phyloP scores from a whole-genome alignment of 2,329 filamentous ascomycete species.

The Aschersonia sp. region DNA sequence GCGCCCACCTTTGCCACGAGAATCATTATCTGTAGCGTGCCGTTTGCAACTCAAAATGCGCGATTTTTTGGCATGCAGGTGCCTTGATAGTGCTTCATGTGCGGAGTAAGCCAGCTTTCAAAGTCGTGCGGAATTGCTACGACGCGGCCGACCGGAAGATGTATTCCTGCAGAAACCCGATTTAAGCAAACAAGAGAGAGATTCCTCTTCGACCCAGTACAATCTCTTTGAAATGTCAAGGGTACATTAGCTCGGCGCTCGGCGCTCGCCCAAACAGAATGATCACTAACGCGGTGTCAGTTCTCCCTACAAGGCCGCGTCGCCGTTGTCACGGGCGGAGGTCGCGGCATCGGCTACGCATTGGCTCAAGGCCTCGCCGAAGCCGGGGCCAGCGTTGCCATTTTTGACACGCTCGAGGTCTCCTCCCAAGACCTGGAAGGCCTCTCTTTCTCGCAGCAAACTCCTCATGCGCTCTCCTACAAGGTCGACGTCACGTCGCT shows the following conservation, averaged over 20 bases:
- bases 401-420: constrained; percentile 42
- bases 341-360: constrained; percentile 45
- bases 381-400: constrained; percentile 22
- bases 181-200: too few relatives aligned
- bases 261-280: not conserved
- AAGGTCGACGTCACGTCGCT: constrained; percentile 33
- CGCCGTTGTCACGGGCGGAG: constrained; percentile 33
- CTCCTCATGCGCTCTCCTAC: constrained; percentile 27
- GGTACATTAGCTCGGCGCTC: not conserved
- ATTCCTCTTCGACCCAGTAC: too few relatives aligned
- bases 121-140: too few relatives aligned
- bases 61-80: too few relatives aligned
- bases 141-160: too few relatives aligned
- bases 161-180: too few relatives aligned
- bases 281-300: constrained; percentile 10
- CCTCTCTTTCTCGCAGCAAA: constrained; percentile 21
- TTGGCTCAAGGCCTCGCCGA: constrained; percentile 40
- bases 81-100: too few relatives aligned
- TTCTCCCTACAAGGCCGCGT: constrained; percentile 33
- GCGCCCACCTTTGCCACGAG: not conserved
- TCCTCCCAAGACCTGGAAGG: constrained; percentile 32
- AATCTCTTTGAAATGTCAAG: too few relatives aligned
- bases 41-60: too few relatives aligned
- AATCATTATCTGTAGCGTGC: too few relatives aligned
- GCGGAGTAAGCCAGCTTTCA: too few relatives aligned